A percentile compares a stretch with the other conserved stretches of the same genome.
Evolutionary conservation across 2,329 filamentous ascomycete species (phyloP).

Genomic region (Sclerotinia borealis): DNA sequence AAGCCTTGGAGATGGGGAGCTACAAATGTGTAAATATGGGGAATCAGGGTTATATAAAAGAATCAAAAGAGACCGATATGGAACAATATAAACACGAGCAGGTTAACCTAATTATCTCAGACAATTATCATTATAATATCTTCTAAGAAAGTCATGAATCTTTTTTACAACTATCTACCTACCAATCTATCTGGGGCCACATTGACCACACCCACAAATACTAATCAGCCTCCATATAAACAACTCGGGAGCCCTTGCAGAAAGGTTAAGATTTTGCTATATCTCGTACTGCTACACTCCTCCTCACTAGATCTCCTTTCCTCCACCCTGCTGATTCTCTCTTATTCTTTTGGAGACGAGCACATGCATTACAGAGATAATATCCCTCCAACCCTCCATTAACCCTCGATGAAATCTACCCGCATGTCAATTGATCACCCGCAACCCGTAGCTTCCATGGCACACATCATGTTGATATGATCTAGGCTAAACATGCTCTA

Average conservation of each 20-base stretch:
- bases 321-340: conserved; percentile 1
- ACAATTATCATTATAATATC: not conserved
- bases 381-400: not conserved
- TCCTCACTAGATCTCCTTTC: not conserved
- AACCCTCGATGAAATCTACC: conserved; percentile 1
- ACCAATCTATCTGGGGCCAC: not conserved
- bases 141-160: not conserved
- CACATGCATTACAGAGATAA: not conserved
- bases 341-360: conserved; percentile 22
- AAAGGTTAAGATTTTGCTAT: not conserved
- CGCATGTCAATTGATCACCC: conserved; percentile 9
- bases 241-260: conserved; percentile 20
- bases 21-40: conserved; percentile 10
- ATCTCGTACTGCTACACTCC: not conserved
- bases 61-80: not conserved
- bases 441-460: not conserved
- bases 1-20: not conserved
- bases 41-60: not conserved
- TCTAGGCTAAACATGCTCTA: not conserved
- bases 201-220: not conserved
- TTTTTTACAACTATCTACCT: not conserved
- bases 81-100: conserved; percentile 7
- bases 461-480: too few species aligned
- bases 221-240: not conserved
- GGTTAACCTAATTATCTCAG: not conserved